Evolutionary conservation across 2,329 filamentous ascomycete genomes (phyloP).

Genomic region (Trichophyton benhamiae): DNA sequence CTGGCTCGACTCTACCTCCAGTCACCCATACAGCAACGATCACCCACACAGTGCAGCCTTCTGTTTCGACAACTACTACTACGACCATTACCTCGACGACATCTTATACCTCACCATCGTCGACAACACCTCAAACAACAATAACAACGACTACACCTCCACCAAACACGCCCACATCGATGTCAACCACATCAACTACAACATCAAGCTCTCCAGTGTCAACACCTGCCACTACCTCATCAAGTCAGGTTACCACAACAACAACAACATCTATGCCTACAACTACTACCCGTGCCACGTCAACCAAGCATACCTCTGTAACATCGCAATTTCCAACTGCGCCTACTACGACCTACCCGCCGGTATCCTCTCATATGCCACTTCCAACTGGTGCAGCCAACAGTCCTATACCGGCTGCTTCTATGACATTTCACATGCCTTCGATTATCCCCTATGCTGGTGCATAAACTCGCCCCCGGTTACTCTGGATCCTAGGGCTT

Average conservation of each 20-base stretch:
- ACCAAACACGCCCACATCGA: neutral
- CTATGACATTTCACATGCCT: neutral
- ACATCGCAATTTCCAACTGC: neutral
- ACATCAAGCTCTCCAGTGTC: neutral
- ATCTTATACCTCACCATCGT: neutral
- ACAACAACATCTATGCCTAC: neutral
- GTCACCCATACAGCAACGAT: constrained; percentile 10
- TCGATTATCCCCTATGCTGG: neutral
- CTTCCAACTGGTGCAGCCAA: neutral
- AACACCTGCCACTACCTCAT: neutral
- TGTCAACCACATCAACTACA: neutral
- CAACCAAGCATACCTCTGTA: neutral
- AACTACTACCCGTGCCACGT: neutral
- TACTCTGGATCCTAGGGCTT: neutral
- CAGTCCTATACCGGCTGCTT: neutral
- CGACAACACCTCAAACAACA: neutral
- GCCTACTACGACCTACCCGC: neutral
- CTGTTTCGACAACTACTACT: constrained; percentile 5
- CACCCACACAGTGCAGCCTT: constrained; percentile 7
- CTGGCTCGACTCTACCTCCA: constrained; percentile 5
- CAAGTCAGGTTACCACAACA: neutral
- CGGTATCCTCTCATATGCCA: neutral
- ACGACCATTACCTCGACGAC: constrained; percentile 4
- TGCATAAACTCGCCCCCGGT: neutral
- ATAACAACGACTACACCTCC: neutral